Evolutionary conservation across 345 rosid genomes (phyloP), one percentile per base, ranked within the genome.

Genomic region (Syzygium oleosum): DNA sequence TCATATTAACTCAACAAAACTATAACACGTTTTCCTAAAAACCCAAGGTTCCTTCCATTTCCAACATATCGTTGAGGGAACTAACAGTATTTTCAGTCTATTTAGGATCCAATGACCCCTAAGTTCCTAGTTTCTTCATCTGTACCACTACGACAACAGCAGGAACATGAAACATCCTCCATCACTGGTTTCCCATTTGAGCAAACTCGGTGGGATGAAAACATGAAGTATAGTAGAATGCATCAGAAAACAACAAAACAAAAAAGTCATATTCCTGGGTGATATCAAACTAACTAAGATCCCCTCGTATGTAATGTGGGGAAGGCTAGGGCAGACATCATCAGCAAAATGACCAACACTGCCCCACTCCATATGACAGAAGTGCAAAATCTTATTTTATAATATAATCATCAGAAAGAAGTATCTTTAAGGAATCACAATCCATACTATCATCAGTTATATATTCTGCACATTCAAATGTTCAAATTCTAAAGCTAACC

Each of bases 401-500:
- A 46, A 84, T 21, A 53, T 16, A 34, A 19, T 84, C 13, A 84
- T 84, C 1, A 0, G 63, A 29, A 27, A 84, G 61, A 84, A 52
- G 63, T 51, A 9, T 53, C 5, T 7, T 15, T 1, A 9, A 84
- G 16, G 27, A 29, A 52, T 38, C 63, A 53, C 3, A 13, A 31
- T n/a, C 51, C 52, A 65, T 49, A 68, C 49, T n/a, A 29, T n/a
- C 34, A 4, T 86, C 43, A 51, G 6, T 10, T 38, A 19, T 19
- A 38, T 73, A 38, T 41, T 73, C 25, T 19, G 27, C 27, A 73
- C 1, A 22, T 65, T 55, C 79, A 31, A 15, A 31, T 84, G 53
- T 53, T 84, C 63, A 49, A 29, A 84, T 16, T 22, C 0, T 23
- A 6, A 52, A 4, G 84, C 84, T 88, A 54, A 94, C 99, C 99